Conservation (phyloP, 495 filamentous ascomycete species). For the Xanthoparmelia taractica region DNA sequence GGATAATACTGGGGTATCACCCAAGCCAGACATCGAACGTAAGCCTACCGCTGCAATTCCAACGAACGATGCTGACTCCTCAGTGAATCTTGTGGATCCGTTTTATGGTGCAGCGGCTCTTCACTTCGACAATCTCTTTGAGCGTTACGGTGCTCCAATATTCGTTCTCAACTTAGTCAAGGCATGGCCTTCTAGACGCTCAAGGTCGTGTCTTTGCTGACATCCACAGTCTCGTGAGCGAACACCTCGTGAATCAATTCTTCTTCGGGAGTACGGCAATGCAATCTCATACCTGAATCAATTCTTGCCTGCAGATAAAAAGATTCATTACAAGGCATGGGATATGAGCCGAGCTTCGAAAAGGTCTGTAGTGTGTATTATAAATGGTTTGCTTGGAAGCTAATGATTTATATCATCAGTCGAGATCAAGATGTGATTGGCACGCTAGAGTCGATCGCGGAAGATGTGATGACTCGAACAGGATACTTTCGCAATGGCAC, state of each 20-base stretch:
- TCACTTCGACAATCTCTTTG: constrained; percentile 94
- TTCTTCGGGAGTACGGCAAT: constrained; percentile 79
- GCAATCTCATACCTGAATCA: constrained; percentile 92
- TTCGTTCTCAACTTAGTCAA: constrained; percentile 95
- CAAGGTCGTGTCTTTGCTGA: background rate
- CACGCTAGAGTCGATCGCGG: constrained; percentile 79
- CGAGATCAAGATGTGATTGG: constrained; percentile 95
- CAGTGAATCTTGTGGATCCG: constrained; percentile 81
- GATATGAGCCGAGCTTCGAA: constrained; percentile 97
- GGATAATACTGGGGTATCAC: constrained; percentile 88
- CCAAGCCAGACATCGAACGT: constrained; percentile 86
- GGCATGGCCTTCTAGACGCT: constrained; percentile 24
- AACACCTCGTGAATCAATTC: constrained; percentile 85
- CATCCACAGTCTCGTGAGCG: constrained; percentile 55
- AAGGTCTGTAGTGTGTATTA: constrained; percentile 30
- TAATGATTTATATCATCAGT: constrained; percentile 31
- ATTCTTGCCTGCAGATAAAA: constrained; percentile 74
- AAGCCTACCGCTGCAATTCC: constrained; percentile 2
- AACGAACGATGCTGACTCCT: constrained; percentile 15
- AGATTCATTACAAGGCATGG: constrained; percentile 89
- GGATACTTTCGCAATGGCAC: constrained; percentile 93
- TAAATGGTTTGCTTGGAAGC: background rate
- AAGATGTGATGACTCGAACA: constrained; percentile 73
- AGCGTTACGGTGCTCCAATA: constrained; percentile 84
- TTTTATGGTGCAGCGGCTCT: constrained; percentile 94